These are phyloP conservation scores for Pharnaceum exiguum DNA, from an alignment of 148 eudicot genomes.

Conservation along the genomic window DNA sequence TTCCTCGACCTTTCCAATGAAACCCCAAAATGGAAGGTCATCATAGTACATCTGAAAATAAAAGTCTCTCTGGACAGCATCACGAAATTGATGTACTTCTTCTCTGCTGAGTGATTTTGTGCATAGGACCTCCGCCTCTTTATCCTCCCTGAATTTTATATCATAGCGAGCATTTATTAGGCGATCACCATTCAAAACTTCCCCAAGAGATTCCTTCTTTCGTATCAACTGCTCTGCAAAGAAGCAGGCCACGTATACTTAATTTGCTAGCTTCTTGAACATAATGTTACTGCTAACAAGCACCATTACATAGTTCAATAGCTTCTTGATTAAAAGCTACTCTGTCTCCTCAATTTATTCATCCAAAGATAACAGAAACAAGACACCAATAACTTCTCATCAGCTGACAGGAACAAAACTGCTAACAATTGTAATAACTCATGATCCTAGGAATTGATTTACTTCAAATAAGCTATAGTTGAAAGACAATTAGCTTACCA, in stretches of 20 bases:
- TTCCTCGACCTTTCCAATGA: conserved; percentile 69
- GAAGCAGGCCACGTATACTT: not conserved
- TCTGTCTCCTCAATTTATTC: not conserved
- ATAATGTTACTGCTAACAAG: too few species aligned
- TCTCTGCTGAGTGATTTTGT: conserved; percentile 31
- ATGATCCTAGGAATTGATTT: not conserved
- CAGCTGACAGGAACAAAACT: not conserved
- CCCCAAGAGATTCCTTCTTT: conserved; percentile 62
- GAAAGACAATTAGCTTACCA: conserved; percentile 41
- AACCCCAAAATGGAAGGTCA: conserved; percentile 88
- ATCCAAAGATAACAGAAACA: not conserved
- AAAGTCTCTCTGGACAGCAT: conserved; percentile 54
- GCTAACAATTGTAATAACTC: not conserved
- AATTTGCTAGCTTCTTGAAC: conserved; percentile 6
- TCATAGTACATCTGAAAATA: conserved; percentile 79
- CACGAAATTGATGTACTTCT: conserved; percentile 50
- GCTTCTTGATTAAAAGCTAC: not conserved
- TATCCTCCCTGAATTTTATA: conserved; percentile 49
- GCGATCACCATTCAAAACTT: conserved; percentile 64
- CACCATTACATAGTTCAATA: conserved; percentile 7
- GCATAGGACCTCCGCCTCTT: conserved; percentile 44
- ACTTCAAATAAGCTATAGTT: not conserved
- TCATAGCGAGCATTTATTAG: conserved; percentile 46
- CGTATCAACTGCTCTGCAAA: conserved; percentile 44
- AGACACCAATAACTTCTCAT: not conserved